Evolutionary conservation across 1,284 basidiomycete species (phyloP).

Genomic region (Meira nashicola): DNA sequence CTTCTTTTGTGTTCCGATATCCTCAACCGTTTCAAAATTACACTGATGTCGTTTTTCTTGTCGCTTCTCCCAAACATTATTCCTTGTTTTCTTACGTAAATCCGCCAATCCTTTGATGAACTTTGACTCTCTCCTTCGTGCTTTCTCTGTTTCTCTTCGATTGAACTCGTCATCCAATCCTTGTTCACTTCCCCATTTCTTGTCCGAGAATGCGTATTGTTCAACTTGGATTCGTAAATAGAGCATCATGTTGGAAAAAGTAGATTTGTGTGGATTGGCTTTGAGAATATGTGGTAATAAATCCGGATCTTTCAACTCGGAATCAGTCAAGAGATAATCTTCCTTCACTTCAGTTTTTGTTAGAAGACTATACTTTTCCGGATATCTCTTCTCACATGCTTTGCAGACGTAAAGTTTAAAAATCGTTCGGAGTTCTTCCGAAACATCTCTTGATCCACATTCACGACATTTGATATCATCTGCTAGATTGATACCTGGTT

Average conservation of each 20-base stretch:
- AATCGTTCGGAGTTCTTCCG: constrained; percentile 37
- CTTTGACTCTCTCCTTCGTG: constrained; percentile 85
- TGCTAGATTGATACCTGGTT: constrained; percentile 20
- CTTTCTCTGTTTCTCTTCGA: constrained; percentile 73
- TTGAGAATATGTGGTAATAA: constrained; percentile 87
- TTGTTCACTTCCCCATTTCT: constrained; percentile 93
- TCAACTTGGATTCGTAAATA: constrained; percentile 92
- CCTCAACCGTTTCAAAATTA: constrained; percentile 24
- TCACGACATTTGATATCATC: constrained; percentile 34
- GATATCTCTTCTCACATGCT: constrained; percentile 68
- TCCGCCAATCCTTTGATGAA: constrained; percentile 42
- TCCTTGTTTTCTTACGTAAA: constrained; percentile 41
- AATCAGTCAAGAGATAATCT: constrained; percentile 56
- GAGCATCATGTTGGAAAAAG: constrained; percentile 99
- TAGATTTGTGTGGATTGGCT: constrained; percentile 93
- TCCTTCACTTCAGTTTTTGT: constrained; percentile 99
- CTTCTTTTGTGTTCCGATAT: constrained; percentile 18
- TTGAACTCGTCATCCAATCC: constrained; percentile 85
- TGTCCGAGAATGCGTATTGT: constrained; percentile 76
- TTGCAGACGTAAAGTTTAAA: constrained; percentile 71
- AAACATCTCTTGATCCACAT: constrained; percentile 40
- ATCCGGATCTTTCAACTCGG: constrained; percentile 87
- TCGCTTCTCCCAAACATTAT: constrained; percentile 42
- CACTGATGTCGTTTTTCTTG: constrained; percentile 44
- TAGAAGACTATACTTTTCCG: constrained; percentile 83